Conservation (phyloP, 2,329 filamentous ascomycete species). For the Botrytis paeoniae region DNA sequence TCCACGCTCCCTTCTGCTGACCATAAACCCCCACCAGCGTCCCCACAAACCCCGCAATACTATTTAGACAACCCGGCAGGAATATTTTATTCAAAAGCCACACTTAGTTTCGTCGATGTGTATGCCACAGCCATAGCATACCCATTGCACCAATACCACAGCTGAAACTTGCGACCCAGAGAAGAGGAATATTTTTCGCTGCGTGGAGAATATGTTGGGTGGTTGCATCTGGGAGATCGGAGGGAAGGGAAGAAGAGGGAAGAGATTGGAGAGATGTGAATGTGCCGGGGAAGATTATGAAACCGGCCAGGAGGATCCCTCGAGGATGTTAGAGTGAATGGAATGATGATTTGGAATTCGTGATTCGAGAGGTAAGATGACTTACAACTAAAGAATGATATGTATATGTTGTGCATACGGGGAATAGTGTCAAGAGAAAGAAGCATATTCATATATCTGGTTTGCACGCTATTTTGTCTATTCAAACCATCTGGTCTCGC, state of each 20-base stretch:
- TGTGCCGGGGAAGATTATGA: neutral
- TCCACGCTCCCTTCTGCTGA: neutral
- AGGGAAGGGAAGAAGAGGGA: neutral
- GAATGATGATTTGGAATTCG: neutral
- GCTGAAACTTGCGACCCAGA: neutral
- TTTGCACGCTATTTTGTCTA: conserved; percentile 31
- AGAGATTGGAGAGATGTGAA: neutral
- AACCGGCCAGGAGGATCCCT: neutral
- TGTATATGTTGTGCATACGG: conserved; percentile 34
- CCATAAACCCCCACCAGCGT: neutral
- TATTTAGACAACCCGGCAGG: neutral
- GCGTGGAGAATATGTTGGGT: neutral
- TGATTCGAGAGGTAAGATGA: neutral
- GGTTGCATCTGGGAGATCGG: neutral
- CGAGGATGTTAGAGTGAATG: neutral
- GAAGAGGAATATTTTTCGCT: neutral
- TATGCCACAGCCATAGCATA: neutral
- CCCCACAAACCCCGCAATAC: neutral
- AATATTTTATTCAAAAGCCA: neutral
- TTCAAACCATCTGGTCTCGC: conserved; percentile 11
- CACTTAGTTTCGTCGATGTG: neutral
- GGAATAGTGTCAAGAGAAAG: conserved; percentile 35
- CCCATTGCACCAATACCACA: neutral
- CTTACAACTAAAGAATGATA: conserved; percentile 33
- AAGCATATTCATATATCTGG: conserved; percentile 35